Base-by-base conservation (phyloP, 805 yeast species). In the Starmerella bombicola region DNA sequence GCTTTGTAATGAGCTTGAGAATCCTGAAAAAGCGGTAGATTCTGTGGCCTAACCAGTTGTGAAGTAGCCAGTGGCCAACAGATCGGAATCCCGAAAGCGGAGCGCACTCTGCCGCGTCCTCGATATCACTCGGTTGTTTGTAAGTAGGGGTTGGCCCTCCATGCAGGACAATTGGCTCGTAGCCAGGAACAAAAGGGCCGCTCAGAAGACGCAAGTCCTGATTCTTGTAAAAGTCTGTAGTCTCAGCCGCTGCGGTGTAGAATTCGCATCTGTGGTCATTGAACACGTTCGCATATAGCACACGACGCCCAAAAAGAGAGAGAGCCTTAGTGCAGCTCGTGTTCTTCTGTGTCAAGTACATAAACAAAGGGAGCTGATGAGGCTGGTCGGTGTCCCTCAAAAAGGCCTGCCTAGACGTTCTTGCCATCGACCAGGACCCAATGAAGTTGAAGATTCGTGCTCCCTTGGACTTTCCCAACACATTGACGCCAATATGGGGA, bases 221-320 rank as follows among this genome's bases (percentile, higher is more conserved):
- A 16, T 33, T 33, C 3, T 7, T 18, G 37, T 35, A 53, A 23
- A 53, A 52, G 32, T 50, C 54, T n/a, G 13, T 21, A 19, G 35
- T 9, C 41, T 80, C 71, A 26, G 80, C 80, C 4, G 81, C 81
- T 0, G 93, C 68, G 2, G 93, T 81, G 72, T 80, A 82, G 78
- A 82, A 84, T 13, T 81, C 71, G 3, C 93, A 76, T 50, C 93
- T 71, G 48, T 76, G 76, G 60, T 83, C 95, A 47, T 83, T 80
- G 43, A 77, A 70, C 30, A 80, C 69, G 59, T 84, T 84, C 5
- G 91, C 80, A 54, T 83, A 81, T 33, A 82, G 59, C 5, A 75
- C 58, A 32, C 68, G 66, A 47, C 71, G 57, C 44, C 68, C 60
- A 62, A 83, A 84, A 24, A 45, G 43, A 22, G 63, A 49, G 31